These are phyloP conservation scores for Gnaphalium uliginosum DNA, from an alignment of 129 eudicot genomes.

Conservation along the genomic window DNA sequence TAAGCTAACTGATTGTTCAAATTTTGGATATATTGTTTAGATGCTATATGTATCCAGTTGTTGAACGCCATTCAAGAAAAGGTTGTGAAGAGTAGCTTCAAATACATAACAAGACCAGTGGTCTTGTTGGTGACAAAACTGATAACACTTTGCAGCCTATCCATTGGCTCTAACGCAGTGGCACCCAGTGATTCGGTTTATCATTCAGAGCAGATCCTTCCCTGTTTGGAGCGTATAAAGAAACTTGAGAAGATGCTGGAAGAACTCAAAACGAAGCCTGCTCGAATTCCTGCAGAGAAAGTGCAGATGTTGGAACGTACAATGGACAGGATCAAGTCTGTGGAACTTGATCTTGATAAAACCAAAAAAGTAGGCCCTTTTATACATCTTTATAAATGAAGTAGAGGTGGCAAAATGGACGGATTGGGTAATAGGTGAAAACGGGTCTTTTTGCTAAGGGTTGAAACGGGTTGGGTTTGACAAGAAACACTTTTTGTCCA, in stretches of 20 bases:
- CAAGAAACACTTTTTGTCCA: not conserved
- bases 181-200: conserved; percentile 33
- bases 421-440: not conserved
- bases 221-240: conserved; percentile 75
- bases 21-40: conserved; percentile 23
- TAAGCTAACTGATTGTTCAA: not conserved
- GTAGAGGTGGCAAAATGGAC: not conserved
- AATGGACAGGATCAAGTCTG: conserved; percentile 79
- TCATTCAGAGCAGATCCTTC: conserved; percentile 39
- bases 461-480: not conserved
- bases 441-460: not conserved
- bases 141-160: conserved; percentile 38
- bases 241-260: conserved; percentile 62
- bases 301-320: conserved; percentile 72
- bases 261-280: conserved; percentile 61
- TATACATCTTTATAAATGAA: not conserved
- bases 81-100: conserved; percentile 55
- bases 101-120: conserved; percentile 47
- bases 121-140: conserved; percentile 42
- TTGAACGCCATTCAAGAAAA: conserved; percentile 47
- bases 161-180: conserved; percentile 41
- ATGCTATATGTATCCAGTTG: conserved; percentile 37
- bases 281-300: conserved; percentile 71
- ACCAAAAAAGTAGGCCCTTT: conserved; percentile 62
- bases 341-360: conserved; percentile 78